Base-by-base conservation (phyloP, 2,329 filamentous ascomycete genomes). In the Colletotrichum sp. region DNA sequence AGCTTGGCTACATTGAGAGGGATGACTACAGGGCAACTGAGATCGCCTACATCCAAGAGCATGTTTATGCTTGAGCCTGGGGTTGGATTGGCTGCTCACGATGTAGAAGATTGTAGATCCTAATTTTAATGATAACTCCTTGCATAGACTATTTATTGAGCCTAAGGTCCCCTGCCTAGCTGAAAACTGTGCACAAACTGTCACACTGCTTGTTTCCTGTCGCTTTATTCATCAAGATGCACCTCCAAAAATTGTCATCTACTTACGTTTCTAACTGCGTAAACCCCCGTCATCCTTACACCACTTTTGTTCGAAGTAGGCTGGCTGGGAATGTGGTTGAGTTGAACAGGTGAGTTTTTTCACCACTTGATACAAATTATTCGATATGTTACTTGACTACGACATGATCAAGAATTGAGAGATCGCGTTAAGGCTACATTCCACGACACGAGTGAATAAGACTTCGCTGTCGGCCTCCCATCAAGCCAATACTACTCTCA, bases 1-100 rank as follows among this genome's bases (percentile, higher is more conserved):
- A 75, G 6, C 71, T 84, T 11, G 78, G 79, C 19, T 87, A 88
- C 78, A 78, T 85, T 70, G 87, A 87, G 78, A 75, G 80, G 61
- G 89, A 91, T 78, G 83, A 83, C 28, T 89, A 87, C 81, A 83
- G 88, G 36, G 80, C 81, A 22, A 81, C 84, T 65, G 84, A 83
- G 11, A 87, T 88, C n/a, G 64, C 80, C 5, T 88, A 86, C 75
- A 79, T 86, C 4, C 76, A 82, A 5, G 71, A 82, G 19, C 65
- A 68, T 27, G 39, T 73, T 16, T 75, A 2, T 55, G 28, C 57
- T 28, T 59, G 11, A 64, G n/a, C 36, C 7, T 44, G 0, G 59
- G 19, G 11, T 9, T 59, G 27, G 44, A 52, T 52, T 52, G 12
- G 59, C 59, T n/a, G 9, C 15, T 34, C 59, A 34, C n/a, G 30